These are phyloP conservation scores for Ustilago shanxiensis DNA, from an alignment of 1,284 basidiomycete genomes.

Conservation along the genomic window DNA sequence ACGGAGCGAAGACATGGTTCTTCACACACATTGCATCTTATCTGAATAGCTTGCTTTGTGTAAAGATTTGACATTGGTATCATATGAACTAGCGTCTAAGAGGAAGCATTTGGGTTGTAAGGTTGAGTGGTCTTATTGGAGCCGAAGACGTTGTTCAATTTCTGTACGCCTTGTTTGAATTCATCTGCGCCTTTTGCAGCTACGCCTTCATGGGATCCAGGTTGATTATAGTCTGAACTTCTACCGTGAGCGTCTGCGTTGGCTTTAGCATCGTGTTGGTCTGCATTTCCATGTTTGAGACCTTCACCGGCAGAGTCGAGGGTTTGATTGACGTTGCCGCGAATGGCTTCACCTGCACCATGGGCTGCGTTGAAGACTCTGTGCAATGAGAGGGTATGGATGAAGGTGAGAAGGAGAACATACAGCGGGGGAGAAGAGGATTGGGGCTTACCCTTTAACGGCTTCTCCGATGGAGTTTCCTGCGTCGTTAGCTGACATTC, in stretches of 20 bases:
- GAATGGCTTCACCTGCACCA: constrained; percentile 58
- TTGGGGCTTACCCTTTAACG: constrained; percentile 57
- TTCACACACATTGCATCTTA: not conserved
- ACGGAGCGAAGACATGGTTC: no score
- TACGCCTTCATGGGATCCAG: constrained; percentile 22
- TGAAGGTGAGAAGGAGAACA: not conserved
- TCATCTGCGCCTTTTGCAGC: constrained; percentile 33
- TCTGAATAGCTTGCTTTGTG: not conserved
- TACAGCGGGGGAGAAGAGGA: not conserved
- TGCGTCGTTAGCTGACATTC: constrained; percentile 15
- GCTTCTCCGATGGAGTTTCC: constrained; percentile 52
- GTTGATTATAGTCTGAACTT: constrained; percentile 27
- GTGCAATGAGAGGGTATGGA: no score
- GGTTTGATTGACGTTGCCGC: constrained; percentile 56
- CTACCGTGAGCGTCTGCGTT: constrained; percentile 12
- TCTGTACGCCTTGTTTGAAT: constrained; percentile 33
- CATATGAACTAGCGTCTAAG: not conserved
- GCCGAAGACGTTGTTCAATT: constrained; percentile 9
- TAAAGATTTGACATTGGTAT: not conserved
- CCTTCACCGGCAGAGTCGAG: constrained; percentile 57
- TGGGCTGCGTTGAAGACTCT: constrained; percentile 49
- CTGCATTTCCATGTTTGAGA: constrained; percentile 14
- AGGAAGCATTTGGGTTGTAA: not conserved
- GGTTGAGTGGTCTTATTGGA: not conserved
- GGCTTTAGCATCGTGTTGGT: not conserved